A percentile compares a stretch with the other conserved stretches of the same genome.
phyloP scores from a whole-genome alignment of 345 rosid genomes.

The Populus davidiana region DNA sequence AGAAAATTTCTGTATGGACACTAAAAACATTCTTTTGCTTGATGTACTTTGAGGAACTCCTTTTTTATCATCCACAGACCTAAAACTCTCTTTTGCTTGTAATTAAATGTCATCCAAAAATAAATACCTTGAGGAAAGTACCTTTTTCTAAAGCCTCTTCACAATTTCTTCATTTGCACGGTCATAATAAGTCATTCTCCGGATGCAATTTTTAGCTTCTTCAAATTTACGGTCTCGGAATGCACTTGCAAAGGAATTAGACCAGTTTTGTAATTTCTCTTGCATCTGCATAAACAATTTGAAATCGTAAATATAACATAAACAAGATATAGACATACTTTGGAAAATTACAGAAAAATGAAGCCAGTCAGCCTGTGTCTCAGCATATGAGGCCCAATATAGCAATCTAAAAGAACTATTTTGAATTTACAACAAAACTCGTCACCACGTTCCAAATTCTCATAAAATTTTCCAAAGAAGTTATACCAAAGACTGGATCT shows the following conservation, averaged over 20 bases:
- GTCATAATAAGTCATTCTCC: slow-evolving; percentile 82
- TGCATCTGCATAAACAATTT: slow-evolving; percentile 46
- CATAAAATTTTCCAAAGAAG: slow-evolving; percentile 10
- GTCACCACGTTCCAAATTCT: neutral
- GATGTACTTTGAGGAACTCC: neutral
- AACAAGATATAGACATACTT: neutral
- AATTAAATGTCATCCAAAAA: neutral
- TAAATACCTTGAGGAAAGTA: neutral
- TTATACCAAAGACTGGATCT: slow-evolving; percentile 59
- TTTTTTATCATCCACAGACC: neutral
- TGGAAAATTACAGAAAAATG: neutral
- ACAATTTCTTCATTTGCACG: slow-evolving; percentile 74
- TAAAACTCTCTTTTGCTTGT: neutral
- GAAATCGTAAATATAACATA: neutral
- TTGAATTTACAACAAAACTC: neutral
- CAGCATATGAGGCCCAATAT: neutral
- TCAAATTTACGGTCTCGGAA: slow-evolving; percentile 51
- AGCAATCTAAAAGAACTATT: neutral
- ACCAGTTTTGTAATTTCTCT: slow-evolving; percentile 64
- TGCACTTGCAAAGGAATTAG: slow-evolving; percentile 54
- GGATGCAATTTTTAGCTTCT: slow-evolving; percentile 63
- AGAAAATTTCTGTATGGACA: neutral
- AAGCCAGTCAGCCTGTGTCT: neutral
- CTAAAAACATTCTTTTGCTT: neutral
- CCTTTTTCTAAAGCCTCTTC: slow-evolving; percentile 60